These are phyloP conservation scores for Camelina sativa DNA, from an alignment of 345 rosid genomes.

Conservation along the genomic window DNA sequence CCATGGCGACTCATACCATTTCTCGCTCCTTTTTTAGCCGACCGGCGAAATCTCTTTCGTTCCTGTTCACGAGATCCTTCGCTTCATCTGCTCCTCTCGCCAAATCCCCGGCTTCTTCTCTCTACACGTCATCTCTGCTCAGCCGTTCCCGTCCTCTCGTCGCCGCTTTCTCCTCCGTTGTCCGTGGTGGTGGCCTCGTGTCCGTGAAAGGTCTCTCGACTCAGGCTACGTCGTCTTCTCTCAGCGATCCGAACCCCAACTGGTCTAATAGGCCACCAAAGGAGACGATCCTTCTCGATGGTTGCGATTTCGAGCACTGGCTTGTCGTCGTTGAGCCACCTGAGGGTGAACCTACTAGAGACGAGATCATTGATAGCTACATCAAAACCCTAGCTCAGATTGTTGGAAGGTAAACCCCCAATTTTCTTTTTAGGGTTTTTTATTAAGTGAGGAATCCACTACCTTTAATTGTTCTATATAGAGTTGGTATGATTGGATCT, in stretches of 20 bases:
- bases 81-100: constrained; percentile 37
- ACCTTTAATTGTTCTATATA: background rate
- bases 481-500: constrained; percentile 13
- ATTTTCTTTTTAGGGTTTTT: background rate
- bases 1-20: constrained; percentile 55
- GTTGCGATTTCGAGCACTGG: constrained; percentile 97
- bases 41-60: constrained; percentile 47
- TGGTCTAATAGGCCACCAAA: constrained; percentile 94
- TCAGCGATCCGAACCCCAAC: constrained; percentile 75
- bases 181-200: constrained; percentile 38
- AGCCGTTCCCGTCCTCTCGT: constrained; percentile 32
- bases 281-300: constrained; percentile 90
- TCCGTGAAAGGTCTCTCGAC: constrained; percentile 52
- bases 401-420: constrained; percentile 67
- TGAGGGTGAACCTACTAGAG: constrained; percentile 70
- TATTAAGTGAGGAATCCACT: background rate
- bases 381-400: constrained; percentile 73
- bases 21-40: constrained; percentile 51
- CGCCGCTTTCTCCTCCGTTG: constrained; percentile 25
- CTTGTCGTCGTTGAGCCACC: constrained; percentile 83
- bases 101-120: constrained; percentile 31
- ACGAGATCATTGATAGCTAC: constrained; percentile 78
- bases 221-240: constrained; percentile 62
- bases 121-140: constrained; percentile 38
- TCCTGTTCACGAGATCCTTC: constrained; percentile 33